Evolutionary conservation across 2,329 filamentous ascomycete species (phyloP).

Genomic region (Neofusicoccum parvum): DNA sequence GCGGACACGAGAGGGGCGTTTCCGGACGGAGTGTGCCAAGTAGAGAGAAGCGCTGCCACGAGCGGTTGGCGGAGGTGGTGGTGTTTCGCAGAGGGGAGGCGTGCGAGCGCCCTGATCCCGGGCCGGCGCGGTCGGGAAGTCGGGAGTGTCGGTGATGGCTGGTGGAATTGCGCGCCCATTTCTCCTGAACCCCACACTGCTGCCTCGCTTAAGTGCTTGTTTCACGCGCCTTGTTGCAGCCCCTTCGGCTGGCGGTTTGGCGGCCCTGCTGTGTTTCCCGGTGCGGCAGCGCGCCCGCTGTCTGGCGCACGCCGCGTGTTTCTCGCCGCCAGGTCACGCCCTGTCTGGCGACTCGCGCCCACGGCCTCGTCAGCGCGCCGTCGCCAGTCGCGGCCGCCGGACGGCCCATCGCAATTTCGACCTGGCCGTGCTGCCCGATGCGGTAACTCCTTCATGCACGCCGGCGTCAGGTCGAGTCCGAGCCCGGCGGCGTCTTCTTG

Average conservation of each 20-base stretch:
- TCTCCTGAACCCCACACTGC: conserved; percentile 11
- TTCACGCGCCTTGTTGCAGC: conserved; percentile 5
- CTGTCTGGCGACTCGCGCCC: neutral
- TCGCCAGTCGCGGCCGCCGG: neutral
- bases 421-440: neutral
- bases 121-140: conserved; percentile 3
- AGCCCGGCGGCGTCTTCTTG: neutral
- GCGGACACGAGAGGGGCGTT: neutral
- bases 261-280: neutral
- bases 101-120: neutral
- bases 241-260: neutral
- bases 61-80: neutral
- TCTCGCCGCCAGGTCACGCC: neutral
- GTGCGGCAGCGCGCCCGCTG: neutral
- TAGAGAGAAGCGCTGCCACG: neutral
- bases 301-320: conserved; percentile 3
- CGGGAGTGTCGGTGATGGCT: conserved; percentile 3
- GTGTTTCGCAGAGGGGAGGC: neutral
- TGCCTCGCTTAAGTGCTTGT: conserved; percentile 9
- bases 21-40: conserved; percentile 1
- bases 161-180: conserved; percentile 1
- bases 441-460: neutral
- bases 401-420: conserved; percentile 3
- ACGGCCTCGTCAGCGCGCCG: neutral
- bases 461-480: neutral